Evolutionary conservation across 176 grass and related monocot species (phyloP).

Genomic region (Cymbopogon citratus): DNA sequence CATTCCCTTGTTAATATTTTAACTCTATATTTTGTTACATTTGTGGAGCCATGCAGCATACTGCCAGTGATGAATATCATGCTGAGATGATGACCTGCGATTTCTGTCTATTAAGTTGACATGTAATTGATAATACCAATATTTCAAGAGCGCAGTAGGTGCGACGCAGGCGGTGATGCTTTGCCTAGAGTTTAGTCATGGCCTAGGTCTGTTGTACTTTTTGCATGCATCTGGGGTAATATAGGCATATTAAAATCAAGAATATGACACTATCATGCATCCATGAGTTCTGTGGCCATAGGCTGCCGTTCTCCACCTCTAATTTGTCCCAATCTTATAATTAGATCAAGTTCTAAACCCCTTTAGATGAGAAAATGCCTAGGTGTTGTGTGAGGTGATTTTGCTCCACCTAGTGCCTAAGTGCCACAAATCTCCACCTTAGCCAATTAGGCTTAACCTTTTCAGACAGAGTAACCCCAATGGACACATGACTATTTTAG

Average conservation of each 20-base stretch:
- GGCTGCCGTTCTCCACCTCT: neutral
- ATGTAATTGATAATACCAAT: neutral
- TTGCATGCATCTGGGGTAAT: neutral
- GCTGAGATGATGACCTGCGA: neutral
- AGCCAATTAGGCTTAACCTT: neutral
- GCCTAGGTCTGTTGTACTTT: neutral
- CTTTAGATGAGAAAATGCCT: neutral
- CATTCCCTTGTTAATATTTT: neutral
- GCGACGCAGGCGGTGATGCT: neutral
- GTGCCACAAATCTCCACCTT: neutral
- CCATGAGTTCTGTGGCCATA: neutral
- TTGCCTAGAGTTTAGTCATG: neutral
- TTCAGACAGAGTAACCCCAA: neutral
- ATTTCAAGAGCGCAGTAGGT: neutral
- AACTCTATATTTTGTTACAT: neutral
- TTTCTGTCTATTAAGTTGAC: conserved; percentile 11
- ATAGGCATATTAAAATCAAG: too few species aligned
- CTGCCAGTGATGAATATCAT: conserved; percentile 16
- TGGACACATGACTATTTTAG: neutral
- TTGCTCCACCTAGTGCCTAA: neutral
- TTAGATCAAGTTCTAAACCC: neutral
- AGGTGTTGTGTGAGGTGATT: neutral
- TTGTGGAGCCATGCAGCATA: neutral
- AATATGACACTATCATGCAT: neutral
- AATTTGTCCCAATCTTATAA: neutral